Evolutionary conservation across 306 rosid species (phyloP), one percentile per base, ranked within the genome.

Genomic region (Gillenia trifoliata): DNA sequence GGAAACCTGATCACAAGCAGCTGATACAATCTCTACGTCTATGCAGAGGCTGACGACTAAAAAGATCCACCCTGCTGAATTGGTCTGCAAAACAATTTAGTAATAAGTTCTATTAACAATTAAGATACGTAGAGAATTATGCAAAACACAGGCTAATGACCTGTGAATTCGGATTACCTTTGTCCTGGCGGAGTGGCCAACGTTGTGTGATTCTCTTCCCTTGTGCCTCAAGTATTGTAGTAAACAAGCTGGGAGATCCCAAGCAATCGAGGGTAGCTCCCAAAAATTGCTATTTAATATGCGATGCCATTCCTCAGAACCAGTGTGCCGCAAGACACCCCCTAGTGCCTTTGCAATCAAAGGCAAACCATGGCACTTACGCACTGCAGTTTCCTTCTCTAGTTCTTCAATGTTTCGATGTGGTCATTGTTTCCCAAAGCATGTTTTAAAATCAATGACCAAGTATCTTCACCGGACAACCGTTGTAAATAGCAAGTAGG

Each of bases 281-380:
- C 64, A 28, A 60, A 60, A 5, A 17, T 28, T 60, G 65, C 65
- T 60, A 60, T 60, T 60, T 16, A 60, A 5, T 26, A 60, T 60
- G n/a, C 0, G 16, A 28, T 22, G 11, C 74, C 74, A 70, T 54
- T 52, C 64, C 34, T 52, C 19, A 0, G 7, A 34, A 34, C 31
- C 33, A 1, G 16, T 11, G 20, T 31, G 34, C 22, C 60, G 30
- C 17, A 68, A 28, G 12, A 68, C 1, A 19, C 73, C 10, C 11
- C 77, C 68, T 11, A 73, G 60, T 20, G 60, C 7, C 20, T 61
- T 43, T 20, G 66, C 68, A 36, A 30, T 43, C 11, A 61, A 30
- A 4, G 67, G 79, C 47, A 80, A 55, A 23, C 83, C 81, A 5
- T 31, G 45, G 49, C 85, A 85, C 56, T 68, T 85, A 0, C 0